These are phyloP conservation scores for Suhomyces atakaporum DNA, from an alignment of 1,139 yeast genomes.

Conservation along the genomic window DNA sequence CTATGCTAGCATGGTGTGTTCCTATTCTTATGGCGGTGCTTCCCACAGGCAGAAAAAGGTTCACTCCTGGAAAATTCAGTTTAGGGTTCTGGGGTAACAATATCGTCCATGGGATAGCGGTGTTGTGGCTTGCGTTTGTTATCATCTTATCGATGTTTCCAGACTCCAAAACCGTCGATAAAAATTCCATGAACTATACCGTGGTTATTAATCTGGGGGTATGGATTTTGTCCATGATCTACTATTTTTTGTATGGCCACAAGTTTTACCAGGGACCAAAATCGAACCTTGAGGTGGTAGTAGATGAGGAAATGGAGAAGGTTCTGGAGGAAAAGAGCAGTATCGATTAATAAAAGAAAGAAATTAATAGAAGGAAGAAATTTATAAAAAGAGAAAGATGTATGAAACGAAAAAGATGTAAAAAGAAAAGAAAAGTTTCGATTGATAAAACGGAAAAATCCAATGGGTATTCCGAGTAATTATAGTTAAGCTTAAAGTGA, in stretches of 20 bases:
- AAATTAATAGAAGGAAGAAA: no score
- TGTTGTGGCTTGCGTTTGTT: constrained; percentile 31
- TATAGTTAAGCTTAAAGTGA: no score
- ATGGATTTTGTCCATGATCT: constrained; percentile 31
- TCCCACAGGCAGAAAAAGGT: constrained; percentile 40
- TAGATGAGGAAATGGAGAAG: no score
- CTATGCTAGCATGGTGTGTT: constrained; percentile 42
- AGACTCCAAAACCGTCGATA: constrained; percentile 27
- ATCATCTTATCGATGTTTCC: constrained; percentile 46
- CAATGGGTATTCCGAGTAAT: no score
- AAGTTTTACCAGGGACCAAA: constrained; percentile 36
- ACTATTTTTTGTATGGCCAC: constrained; percentile 27
- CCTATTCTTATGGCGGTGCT: constrained; percentile 44
- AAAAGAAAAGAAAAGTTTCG: no score
- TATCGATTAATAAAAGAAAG: no score
- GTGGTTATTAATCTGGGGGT: constrained; percentile 38
- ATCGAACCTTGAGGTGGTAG: constrained; percentile 39
- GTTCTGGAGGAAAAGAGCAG: no score
- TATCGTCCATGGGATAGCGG: constrained; percentile 25
- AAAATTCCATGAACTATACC: constrained; percentile 40
- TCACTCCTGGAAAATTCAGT: constrained; percentile 35
- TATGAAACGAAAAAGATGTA: no score
- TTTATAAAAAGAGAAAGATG: no score
- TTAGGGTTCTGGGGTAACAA: constrained; percentile 30
- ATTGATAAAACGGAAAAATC: no score